phyloP scores from a whole-genome alignment of 2,329 filamentous ascomycete species.

The Trichoderma sp. region DNA sequence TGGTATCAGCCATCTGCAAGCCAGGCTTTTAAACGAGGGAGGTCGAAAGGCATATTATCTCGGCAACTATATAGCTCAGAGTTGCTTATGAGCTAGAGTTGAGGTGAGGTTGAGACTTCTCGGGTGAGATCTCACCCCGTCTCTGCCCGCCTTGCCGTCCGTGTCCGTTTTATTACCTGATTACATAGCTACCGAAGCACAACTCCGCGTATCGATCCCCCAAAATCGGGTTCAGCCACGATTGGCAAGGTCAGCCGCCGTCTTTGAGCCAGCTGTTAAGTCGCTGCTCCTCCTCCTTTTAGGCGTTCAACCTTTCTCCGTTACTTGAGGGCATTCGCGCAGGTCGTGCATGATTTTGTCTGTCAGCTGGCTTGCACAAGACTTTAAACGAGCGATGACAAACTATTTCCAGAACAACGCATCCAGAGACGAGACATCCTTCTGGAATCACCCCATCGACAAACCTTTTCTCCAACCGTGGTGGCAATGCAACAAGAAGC shows the following conservation, averaged over 20 bases:
- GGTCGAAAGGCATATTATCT: background rate
- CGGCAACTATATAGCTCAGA: background rate
- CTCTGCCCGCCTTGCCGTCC: background rate
- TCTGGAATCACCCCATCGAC: background rate
- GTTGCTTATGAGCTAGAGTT: background rate
- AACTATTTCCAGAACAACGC: background rate
- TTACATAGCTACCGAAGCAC: background rate
- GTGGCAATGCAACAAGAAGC: background rate
- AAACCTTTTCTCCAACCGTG: background rate
- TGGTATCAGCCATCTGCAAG: background rate
- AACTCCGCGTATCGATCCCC: background rate
- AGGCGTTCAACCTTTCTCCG: background rate
- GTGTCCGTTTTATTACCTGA: background rate
- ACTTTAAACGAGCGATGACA: background rate
- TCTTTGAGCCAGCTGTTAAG: background rate
- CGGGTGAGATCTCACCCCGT: background rate
- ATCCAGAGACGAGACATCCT: background rate
- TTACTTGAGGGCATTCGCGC: background rate
- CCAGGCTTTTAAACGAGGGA: background rate
- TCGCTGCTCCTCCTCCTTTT: background rate
- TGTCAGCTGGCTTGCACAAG: background rate
- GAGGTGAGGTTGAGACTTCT: background rate
- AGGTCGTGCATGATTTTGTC: background rate
- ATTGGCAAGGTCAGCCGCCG: background rate
- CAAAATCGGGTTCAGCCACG: background rate